Conservation (phyloP, 805 yeast genomes). For the Sungouiozyma ichnusensis region DNA sequence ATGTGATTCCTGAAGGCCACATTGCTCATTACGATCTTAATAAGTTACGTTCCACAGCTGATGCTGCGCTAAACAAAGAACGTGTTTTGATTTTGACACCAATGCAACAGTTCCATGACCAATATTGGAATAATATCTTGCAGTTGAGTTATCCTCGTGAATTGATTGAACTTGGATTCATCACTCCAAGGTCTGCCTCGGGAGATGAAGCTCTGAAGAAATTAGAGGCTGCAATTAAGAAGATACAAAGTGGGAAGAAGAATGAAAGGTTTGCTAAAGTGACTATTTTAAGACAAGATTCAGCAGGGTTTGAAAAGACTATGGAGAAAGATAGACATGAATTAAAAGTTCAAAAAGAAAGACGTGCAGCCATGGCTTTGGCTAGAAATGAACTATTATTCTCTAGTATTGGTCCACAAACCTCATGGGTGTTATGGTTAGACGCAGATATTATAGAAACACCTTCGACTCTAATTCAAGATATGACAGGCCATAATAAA, state of each 20-base stretch:
- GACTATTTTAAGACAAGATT: slow-evolving; percentile 85
- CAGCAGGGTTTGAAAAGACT: slow-evolving; percentile 64
- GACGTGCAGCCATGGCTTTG: slow-evolving; percentile 84
- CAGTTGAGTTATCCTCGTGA: slow-evolving; percentile 73
- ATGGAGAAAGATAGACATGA: slow-evolving; percentile 88
- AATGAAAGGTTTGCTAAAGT: slow-evolving; percentile 67
- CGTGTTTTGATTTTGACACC: slow-evolving; percentile 83
- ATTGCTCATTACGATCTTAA: slow-evolving; percentile 80
- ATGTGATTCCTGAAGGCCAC: slow-evolving; percentile 57
- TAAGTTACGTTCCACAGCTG: slow-evolving; percentile 56
- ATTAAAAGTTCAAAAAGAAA: slow-evolving; percentile 69
- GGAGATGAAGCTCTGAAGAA: slow-evolving; percentile 71
- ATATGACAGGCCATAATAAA: slow-evolving; percentile 72
- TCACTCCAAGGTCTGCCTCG: slow-evolving; percentile 69
- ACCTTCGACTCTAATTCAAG: slow-evolving; percentile 75
- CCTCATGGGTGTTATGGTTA: slow-evolving; percentile 94
- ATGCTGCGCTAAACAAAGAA: slow-evolving; percentile 67
- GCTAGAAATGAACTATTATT: slow-evolving; percentile 88
- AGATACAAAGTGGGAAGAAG: slow-evolving; percentile 53
- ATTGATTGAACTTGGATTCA: slow-evolving; percentile 80
- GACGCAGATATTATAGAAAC: slow-evolving; percentile 93
- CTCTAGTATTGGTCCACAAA: slow-evolving; percentile 79
- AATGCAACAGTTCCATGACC: slow-evolving; percentile 72
- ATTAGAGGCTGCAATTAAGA: slow-evolving; percentile 67
- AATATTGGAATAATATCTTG: slow-evolving; percentile 80